phyloP scores from a whole-genome alignment of 805 yeast genomes.

The Myxozyma melibiosi region DNA sequence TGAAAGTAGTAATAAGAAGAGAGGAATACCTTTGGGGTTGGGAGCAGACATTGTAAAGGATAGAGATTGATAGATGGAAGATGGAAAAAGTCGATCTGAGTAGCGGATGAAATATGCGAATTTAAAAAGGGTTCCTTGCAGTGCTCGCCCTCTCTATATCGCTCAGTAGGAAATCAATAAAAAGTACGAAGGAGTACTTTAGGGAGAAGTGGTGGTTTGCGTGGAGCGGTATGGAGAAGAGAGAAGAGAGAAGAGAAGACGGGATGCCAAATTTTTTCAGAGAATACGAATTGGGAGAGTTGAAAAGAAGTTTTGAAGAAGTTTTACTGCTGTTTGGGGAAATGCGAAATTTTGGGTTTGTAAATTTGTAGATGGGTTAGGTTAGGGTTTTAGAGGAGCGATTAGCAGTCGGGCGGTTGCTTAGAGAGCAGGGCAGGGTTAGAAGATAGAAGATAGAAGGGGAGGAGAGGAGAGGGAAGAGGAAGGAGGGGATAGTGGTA shows the following conservation, averaged over 20 bases:
- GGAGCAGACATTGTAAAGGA: conserved; percentile 67
- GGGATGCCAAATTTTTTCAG: neutral
- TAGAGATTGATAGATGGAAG: neutral
- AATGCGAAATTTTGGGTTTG: neutral
- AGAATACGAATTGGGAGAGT: neutral
- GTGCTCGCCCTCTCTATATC: conserved; percentile 41
- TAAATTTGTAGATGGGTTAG: too few relatives aligned
- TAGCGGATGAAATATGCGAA: conserved; percentile 1
- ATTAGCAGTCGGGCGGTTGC: too few relatives aligned
- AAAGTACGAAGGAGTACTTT: neutral
- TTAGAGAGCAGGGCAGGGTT: too few relatives aligned
- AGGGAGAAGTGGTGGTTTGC: neutral
- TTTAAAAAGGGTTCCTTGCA: conserved; percentile 43
- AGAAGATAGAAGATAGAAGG: too few relatives aligned
- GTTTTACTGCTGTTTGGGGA: neutral
- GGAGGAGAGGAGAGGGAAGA: too few relatives aligned
- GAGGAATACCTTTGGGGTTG: conserved; percentile 70
- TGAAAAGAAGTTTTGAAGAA: neutral
- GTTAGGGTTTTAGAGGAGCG: too few relatives aligned
- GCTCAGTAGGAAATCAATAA: neutral
- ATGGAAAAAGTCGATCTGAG: neutral
- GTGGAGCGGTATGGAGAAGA: neutral
- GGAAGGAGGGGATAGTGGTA: too few relatives aligned
- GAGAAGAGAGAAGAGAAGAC: neutral
- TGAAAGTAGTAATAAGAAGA: neutral